Evolutionary conservation across 257 asterid genomes (phyloP), one percentile per base, ranked within the genome.

Genomic region (Jaltomata sinuosa): DNA sequence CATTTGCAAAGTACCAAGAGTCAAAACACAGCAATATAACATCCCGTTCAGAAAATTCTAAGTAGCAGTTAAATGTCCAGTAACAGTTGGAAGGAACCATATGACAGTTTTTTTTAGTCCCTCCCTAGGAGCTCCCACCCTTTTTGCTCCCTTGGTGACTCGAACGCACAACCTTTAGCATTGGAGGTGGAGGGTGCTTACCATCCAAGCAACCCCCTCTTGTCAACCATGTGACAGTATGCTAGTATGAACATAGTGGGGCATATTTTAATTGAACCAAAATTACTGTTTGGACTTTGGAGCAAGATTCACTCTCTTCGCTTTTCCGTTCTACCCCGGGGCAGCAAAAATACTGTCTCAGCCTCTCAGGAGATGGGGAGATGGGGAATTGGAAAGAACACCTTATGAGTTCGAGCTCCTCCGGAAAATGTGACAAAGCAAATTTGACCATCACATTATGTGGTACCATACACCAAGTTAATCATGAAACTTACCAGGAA

Each of bases 401-500:
- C 27, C 62, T 38, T 27, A 27, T 47, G 62, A 47, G 18, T 76
- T 49, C 49, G 61, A 49, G 42, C 81, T 76, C 42, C 38, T 49
- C 42, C 9, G 34, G 42, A 76, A 36, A 27, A 72, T 72, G 57
- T 27, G 36, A 76, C 25, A 18, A 22, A 42, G 36, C 22, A 76
- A 76, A 76, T 49, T 76, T 49, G 19, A 27, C 27, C 4, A 1
- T 15, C 81, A 76, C 40, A 49, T 47, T 47, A 76, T 76, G 27
- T 34, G 61, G 40, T 76, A 76, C 25, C 42, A 2, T 49, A 76
- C 9, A 40, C 40, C 14, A 34, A 0, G n/a, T 38, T 34, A 54
- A 36, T 61, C 36, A 34, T 36, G 36, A 87, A 78, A 68, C 81
- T 86, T 95, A 95, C 98, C 98, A 94, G 92, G 91, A 94, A 95